phyloP scores from a whole-genome alignment of 257 asterid species.

The Coffea eugenioides region DNA sequence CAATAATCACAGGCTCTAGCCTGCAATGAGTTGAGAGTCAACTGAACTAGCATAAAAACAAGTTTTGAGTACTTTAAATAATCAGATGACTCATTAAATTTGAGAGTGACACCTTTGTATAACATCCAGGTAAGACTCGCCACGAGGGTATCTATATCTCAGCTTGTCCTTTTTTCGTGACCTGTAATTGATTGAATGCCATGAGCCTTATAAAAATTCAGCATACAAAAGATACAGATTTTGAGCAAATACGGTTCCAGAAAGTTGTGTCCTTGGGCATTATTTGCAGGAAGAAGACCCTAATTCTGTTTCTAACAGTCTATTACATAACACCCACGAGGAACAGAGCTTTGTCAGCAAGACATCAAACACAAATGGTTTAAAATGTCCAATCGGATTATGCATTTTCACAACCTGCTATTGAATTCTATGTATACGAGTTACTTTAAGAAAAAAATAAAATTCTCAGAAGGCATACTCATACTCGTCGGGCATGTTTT shows the following conservation, averaged over 20 bases:
- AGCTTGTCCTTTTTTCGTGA: constrained; percentile 94
- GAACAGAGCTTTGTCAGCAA: not conserved
- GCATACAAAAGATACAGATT: constrained; percentile 9
- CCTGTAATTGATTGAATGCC: constrained; percentile 36
- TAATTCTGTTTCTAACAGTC: not conserved
- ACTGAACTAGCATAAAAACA: constrained; percentile 17
- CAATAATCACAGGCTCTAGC: constrained; percentile 97
- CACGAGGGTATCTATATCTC: constrained; percentile 97
- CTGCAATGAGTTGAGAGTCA: constrained; percentile 37
- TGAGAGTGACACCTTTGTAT: constrained; percentile 74
- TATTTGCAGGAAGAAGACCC: not conserved
- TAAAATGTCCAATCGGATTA: not conserved
- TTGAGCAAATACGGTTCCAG: not conserved
- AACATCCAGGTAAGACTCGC: constrained; percentile 97
- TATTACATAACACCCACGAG: not conserved
- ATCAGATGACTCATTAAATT: not conserved
- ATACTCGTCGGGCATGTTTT: constrained; percentile 95
- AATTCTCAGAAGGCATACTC: constrained; percentile 46
- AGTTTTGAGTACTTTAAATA: constrained; percentile 13
- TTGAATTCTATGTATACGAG: not conserved
- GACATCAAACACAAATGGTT: not conserved
- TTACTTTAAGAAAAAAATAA: not conserved
- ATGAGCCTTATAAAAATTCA: constrained; percentile 19
- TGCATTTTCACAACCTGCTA: not conserved
- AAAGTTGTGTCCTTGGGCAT: not conserved